Base-by-base conservation (phyloP, 1,284 basidiomycete species). In the Pseudozyma tsukubaensis region DNA sequence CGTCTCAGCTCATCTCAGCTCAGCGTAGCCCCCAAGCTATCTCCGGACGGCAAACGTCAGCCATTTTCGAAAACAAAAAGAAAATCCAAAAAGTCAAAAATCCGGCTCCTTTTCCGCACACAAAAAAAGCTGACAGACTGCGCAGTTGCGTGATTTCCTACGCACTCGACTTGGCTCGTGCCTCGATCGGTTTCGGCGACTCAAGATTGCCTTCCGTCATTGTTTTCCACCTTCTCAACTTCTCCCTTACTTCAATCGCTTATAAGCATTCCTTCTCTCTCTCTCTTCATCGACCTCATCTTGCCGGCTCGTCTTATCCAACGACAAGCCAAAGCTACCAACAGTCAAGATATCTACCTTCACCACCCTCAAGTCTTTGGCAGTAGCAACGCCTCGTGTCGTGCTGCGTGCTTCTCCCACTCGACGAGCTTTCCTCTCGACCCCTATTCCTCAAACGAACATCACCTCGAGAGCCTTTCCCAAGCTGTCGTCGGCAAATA, bases 401-500 rank as follows among this genome's bases (percentile, higher is more conserved):
- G 19, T 45, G 44, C 44, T 39, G 37, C 37, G 37, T 39, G 37
- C 11, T 45, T 18, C 44, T 21, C 24, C 44, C 3, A 29, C 24
- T 45, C 24, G 9, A 18, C 44, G 19, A 45, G 44, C 44, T 6
- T 21, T 45, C 19, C 24, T 12, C 50, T 35, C 40, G 32, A 39
- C 35, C 37, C 14, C 16, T 16, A 34, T 19, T 47, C 47, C 35
- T 42, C 37, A 63, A 66, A 55, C 40, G 63, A 67, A 66, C 32
- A 57, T 50, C 40, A 35, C 29, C 56, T 72, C 49, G 53, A 37
- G 48, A 51, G 5, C 35, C 34, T 4, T 47, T 29, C 21, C 16
- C 68, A 75, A 71, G 50, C 72, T 71, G 68, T 57, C 64, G 55
- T 48, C 54, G 29, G 9, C 47, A 29, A 29, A 21, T 16, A 43